Evolutionary conservation across 2,329 filamentous ascomycete species (phyloP), one percentile per base, ranked within the genome.

Genomic region (Orbilia blumenaviensis): DNA sequence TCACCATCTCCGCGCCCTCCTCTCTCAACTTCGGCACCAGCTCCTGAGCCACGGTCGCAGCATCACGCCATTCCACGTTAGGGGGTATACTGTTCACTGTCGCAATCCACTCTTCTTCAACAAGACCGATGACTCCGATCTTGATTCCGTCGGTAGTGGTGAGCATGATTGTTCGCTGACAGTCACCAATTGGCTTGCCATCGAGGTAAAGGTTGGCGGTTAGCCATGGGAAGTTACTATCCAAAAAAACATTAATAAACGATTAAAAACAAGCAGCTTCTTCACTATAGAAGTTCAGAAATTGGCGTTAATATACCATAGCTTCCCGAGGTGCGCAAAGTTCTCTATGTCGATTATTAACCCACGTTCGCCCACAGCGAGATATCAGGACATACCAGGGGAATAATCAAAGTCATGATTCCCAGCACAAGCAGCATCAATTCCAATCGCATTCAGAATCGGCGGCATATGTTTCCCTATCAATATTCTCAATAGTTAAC

Each of bases 341-440:
- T 71, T 77, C 36, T 69, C 64, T 69, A 16, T 14, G n/a, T 16
- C 27, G 16, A 52, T 23, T 36, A 32, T 42, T 18, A 56, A 48
- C 2, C 29, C 0, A 41, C 18, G 48, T 48, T 34, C 34, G 44
- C n/a, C 16, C 14, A 32, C 7, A 44, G 42, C 16, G 16, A 12
- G 27, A 36, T n/a, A 16, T 32, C 12, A 34, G 3, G 10, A 94
- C 82, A 96, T 93, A 66, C 87, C 86, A 42, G 96, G 91, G 10
- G 93, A 94, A 83, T 97, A 97, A 84, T 97, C 94, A 64, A 97
- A 88, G 81, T 97, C 94, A 82, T 97, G 93, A 81, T 97, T 97
- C 87, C 79, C 79, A 7, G 78, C 78, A 66, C 79, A 80, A n/a
- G 93, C 91, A 46, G 90, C 91, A 81, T 92, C 87, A 0, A 92